Percentiles rank a stretch among this genome's conserved stretches.
phyloP scores from a whole-genome alignment of 108 stramenopile species.

The Skeletonema tropicum region DNA sequence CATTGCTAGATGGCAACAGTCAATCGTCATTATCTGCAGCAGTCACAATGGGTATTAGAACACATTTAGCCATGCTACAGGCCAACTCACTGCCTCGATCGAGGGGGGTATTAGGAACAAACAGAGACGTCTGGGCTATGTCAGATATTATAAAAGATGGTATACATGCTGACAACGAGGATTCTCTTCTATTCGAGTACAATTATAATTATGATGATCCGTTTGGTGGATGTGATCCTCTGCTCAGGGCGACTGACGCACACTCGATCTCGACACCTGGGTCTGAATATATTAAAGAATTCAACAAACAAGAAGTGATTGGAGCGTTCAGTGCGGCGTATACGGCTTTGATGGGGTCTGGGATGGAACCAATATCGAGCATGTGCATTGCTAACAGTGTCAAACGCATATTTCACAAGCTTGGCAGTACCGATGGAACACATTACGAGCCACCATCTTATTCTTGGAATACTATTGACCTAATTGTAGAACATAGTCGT shows the following conservation, averaged over 20 bases:
- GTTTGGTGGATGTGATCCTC: slow-evolving; percentile 39
- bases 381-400: slow-evolving; percentile 27
- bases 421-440: background rate
- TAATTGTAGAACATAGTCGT: slow-evolving; percentile 17
- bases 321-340: slow-evolving; percentile 34
- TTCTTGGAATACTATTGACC: slow-evolving; percentile 26
- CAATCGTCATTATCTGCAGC: slow-evolving; percentile 14
- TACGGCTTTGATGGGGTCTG: slow-evolving; percentile 15
- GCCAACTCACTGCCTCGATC: slow-evolving; percentile 32
- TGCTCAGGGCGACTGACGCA: slow-evolving; percentile 32
- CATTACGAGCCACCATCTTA: slow-evolving; percentile 17
- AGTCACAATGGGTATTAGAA: slow-evolving; percentile 25
- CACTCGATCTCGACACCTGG: slow-evolving; percentile 13
- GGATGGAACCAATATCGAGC: slow-evolving; percentile 17
- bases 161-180: slow-evolving; percentile 17
- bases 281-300: background rate
- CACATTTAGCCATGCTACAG: slow-evolving; percentile 46
- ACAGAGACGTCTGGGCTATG: slow-evolving; percentile 31
- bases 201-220: slow-evolving; percentile 33
- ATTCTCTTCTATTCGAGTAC: slow-evolving; percentile 28
- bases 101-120: slow-evolving; percentile 24
- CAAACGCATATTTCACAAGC: slow-evolving; percentile 14
- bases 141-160: slow-evolving; percentile 25
- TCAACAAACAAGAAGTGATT: slow-evolving; percentile 7
- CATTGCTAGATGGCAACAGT: slow-evolving; percentile 19